Evolutionary conservation across 2,329 filamentous ascomycete genomes (phyloP), one percentile per base, ranked within the genome.

Genomic region (Clarireedia homoeocarpa): DNA sequence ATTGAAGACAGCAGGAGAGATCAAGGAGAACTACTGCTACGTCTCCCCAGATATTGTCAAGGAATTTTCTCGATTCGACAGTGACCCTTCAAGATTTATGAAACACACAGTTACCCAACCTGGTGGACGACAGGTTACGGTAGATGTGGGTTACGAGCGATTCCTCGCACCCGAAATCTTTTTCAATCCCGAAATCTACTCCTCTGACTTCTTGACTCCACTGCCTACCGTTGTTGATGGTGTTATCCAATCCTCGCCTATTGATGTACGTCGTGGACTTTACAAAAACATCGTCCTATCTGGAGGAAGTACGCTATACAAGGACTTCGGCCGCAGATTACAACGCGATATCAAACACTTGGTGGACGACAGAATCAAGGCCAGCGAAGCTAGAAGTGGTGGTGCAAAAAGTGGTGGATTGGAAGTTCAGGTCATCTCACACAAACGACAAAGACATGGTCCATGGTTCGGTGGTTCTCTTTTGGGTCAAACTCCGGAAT

Each of bases 211-310:
- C 78, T 77, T 99, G 63, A 99, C 94, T 12, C 94, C 94, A 14
- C 82, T 99, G 7, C 94, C 94, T 24, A 88, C 83, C 51, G 94
- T 99, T 51, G 95, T 99, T 60, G 94, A 99, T 70, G 88, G 87
- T 56, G 94, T 97, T 61, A 99, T 99, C 66, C 94, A 99, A 74
- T 92, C 91, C 56, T 96, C 92, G 36, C 94, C 94, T 44, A 99
- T 99, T 66, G 94, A 99, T 70, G 95, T 99, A 47, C 88, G 94
- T 69, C 85, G 94, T 74, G 94, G 94, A 44, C 80, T 99, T 39
- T 99, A 99, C 83, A 99, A 99, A 84, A 99, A 99, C 75, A 99
- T 99, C 74, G 94, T 99, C 38, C 80, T 99, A 39, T 97, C 92
- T 3, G 94, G 94, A 70, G 94, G 94, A 66, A 96, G 91, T 65